Percentiles rank a stretch among this genome's conserved stretches.
Evolutionary conservation across 495 filamentous ascomycete genomes (phyloP).

Genomic region (Aspergillus hancockii): DNA sequence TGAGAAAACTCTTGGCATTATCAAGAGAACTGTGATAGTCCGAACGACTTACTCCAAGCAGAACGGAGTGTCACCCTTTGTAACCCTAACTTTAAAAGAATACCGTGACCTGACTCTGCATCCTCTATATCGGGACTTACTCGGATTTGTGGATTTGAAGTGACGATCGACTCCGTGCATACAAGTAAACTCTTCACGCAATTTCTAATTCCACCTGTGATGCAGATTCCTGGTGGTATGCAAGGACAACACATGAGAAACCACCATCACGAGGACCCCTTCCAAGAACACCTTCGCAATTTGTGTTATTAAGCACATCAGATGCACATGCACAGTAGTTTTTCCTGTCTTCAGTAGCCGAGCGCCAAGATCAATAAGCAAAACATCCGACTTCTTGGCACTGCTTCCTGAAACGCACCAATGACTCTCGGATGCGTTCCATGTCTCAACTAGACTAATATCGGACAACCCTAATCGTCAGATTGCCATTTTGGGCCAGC

Average conservation of each 20-base stretch:
- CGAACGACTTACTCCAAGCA: neutral
- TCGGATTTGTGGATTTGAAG: conserved; percentile 1
- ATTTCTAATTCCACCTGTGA: conserved; percentile 6
- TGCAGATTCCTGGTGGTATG: neutral
- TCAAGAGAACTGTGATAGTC: neutral
- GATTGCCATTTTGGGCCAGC: neutral
- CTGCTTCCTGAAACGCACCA: neutral
- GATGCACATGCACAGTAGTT: neutral
- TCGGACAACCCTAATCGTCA: neutral
- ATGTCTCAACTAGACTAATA: neutral
- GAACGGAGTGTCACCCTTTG: neutral
- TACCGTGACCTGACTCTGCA: too few relatives aligned
- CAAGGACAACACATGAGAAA: neutral
- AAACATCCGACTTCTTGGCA: conserved; percentile 2
- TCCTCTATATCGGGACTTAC: neutral
- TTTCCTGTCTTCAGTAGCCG: conserved; percentile 7
- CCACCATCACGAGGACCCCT: neutral
- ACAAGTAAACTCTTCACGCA: neutral
- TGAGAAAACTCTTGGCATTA: neutral
- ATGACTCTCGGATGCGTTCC: neutral
- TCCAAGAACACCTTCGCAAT: neutral
- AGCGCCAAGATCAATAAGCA: neutral
- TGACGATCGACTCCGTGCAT: neutral
- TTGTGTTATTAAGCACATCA: neutral
- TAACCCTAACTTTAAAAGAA: neutral